Evolutionary conservation across 176 grass and related monocot species (phyloP).

Genomic region (Pontederia crassipes): DNA sequence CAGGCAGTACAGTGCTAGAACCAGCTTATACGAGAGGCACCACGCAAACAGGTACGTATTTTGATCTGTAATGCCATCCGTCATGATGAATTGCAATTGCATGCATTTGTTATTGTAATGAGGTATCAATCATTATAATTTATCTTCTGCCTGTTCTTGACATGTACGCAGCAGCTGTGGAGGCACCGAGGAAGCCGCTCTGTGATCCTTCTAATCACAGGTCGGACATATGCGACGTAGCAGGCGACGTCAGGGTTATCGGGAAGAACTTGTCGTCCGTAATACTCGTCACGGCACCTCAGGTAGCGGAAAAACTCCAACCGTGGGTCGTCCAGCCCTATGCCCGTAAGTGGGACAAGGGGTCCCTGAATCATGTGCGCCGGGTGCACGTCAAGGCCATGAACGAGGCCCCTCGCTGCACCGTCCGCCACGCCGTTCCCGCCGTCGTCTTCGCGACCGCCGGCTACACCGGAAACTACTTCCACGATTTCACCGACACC

Average conservation of each 20-base stretch:
- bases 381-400: conserved; percentile 55
- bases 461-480: conserved; percentile 83
- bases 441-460: conserved; percentile 57
- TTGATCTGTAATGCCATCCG: too few relatives aligned
- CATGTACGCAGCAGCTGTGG: not conserved
- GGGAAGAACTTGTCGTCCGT: conserved; percentile 40
- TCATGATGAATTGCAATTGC: too few relatives aligned
- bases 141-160: too few relatives aligned
- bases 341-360: conserved; percentile 66
- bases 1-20: too few relatives aligned
- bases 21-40: too few relatives aligned
- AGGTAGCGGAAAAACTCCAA: conserved; percentile 26
- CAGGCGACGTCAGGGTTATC: conserved; percentile 39
- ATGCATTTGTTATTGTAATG: too few relatives aligned
- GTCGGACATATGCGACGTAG: conserved; percentile 2
- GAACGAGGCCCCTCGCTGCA: conserved; percentile 38
- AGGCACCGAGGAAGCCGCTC: not conserved
- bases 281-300: conserved; percentile 42
- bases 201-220: conserved; percentile 1
- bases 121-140: too few relatives aligned
- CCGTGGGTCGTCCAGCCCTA: conserved; percentile 68
- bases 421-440: conserved; percentile 47
- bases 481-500: conserved; percentile 90
- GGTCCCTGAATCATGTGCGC: conserved; percentile 36
- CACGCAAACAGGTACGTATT: too few relatives aligned